A percentile compares a stretch with the other conserved stretches of the same genome.
Conservation (phyloP, 768 basidiomycete species). For the Boletus rex-veris region DNA sequence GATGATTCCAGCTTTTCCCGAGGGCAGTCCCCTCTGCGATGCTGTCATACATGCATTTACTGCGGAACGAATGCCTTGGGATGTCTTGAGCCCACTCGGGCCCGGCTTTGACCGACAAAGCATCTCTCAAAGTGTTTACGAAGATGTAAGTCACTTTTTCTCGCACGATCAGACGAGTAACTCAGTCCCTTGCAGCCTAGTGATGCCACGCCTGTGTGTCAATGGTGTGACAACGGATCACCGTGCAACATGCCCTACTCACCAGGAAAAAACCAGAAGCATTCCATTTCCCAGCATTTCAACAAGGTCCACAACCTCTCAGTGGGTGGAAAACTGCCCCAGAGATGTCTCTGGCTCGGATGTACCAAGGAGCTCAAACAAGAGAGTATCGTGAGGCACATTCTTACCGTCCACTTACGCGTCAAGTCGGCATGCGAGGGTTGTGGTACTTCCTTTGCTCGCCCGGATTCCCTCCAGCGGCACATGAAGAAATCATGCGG, state of each 20-base stretch:
- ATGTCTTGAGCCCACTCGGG: neutral
- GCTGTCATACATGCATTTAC: neutral
- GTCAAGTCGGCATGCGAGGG: slow-evolving; percentile 5
- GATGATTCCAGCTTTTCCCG: neutral
- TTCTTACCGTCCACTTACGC: slow-evolving; percentile 22
- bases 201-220: neutral
- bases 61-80: neutral
- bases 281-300: slow-evolving; percentile 13
- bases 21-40: neutral
- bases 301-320: slow-evolving; percentile 1
- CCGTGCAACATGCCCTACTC: slow-evolving; percentile 1
- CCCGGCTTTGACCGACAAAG: neutral
- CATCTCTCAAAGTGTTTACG: neutral
- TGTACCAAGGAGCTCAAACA: slow-evolving; percentile 22
- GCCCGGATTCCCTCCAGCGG: slow-evolving; percentile 25
- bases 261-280: slow-evolving; percentile 6
- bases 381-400: slow-evolving; percentile 25
- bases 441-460: slow-evolving; percentile 26
- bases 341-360: slow-evolving; percentile 16
- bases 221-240: slow-evolving; percentile 7
- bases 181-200: neutral
- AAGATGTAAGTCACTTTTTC: slow-evolving; percentile 1
- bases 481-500: slow-evolving; percentile 21
- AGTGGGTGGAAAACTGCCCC: slow-evolving; percentile 1
- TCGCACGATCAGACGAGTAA: neutral